Evolutionary conservation across 1,139 yeast species (phyloP).

Genomic region (Keqinozyma sinolaborantium): DNA sequence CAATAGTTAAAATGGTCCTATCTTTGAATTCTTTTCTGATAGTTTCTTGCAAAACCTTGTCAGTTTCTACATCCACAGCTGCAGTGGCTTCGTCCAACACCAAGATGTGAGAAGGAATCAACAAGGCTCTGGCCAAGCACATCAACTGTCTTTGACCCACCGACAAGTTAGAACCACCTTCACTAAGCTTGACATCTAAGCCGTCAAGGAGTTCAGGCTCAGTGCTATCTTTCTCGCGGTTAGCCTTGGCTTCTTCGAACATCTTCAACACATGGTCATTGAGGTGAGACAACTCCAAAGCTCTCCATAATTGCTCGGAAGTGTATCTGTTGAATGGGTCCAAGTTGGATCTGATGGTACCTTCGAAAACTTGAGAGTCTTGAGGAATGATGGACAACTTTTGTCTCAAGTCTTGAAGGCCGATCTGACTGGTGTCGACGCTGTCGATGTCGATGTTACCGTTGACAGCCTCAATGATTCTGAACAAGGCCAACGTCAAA

Average conservation of each 20-base stretch:
- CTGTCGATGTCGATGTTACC: slow-evolving; percentile 79
- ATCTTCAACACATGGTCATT: slow-evolving; percentile 67
- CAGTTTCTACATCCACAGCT: slow-evolving; percentile 96
- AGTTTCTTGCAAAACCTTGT: slow-evolving; percentile 79
- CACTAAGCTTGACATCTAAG: slow-evolving; percentile 62
- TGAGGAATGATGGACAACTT: slow-evolving; percentile 91
- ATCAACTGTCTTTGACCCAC: slow-evolving; percentile 91
- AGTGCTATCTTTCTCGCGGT: slow-evolving; percentile 16
- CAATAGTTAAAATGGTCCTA: slow-evolving; percentile 89
- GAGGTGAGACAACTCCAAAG: slow-evolving; percentile 80
- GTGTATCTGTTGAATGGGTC: slow-evolving; percentile 73
- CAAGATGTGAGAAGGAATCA: slow-evolving; percentile 73
- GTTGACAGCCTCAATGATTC: slow-evolving; percentile 74
- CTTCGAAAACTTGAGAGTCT: slow-evolving; percentile 95
- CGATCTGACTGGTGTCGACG: slow-evolving; percentile 65
- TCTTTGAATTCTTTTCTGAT: slow-evolving; percentile 82
- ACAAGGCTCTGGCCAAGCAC: slow-evolving; percentile 85
- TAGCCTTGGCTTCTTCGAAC: slow-evolving; percentile 35
- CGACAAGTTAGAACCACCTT: slow-evolving; percentile 85
- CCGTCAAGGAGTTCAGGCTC: slow-evolving; percentile 17
- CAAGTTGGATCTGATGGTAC: slow-evolving; percentile 80
- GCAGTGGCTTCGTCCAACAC: slow-evolving; percentile 97
- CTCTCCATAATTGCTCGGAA: slow-evolving; percentile 84
- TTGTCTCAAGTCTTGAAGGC: slow-evolving; percentile 80
- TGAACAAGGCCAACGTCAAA: slow-evolving; percentile 80